Evolutionary conservation across 176 grass and related monocot species (phyloP).

Genomic region (Eleusine coracana): DNA sequence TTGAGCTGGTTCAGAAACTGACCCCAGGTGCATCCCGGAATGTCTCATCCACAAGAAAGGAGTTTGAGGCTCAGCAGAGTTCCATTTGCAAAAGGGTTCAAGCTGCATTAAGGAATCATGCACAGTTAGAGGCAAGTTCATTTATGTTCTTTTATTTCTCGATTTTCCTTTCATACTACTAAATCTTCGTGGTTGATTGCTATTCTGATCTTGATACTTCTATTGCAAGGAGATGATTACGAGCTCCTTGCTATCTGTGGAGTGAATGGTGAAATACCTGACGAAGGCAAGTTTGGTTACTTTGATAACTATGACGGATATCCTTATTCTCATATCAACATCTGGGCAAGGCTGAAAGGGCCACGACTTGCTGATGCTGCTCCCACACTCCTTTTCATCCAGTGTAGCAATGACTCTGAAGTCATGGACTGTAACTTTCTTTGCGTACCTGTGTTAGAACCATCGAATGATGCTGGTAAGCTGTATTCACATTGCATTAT

Average conservation of each 20-base stretch:
- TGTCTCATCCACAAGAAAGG: background rate
- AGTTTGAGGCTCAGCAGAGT: conserved; percentile 8
- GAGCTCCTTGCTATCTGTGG: conserved; percentile 6
- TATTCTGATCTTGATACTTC: background rate
- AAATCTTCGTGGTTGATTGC: no score
- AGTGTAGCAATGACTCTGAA: conserved; percentile 5
- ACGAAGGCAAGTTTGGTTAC: background rate
- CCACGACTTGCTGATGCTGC: background rate
- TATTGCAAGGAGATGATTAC: background rate
- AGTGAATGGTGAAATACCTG: conserved; percentile 6
- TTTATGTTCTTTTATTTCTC: background rate
- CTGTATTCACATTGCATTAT: background rate
- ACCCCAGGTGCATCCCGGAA: background rate
- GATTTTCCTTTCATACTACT: background rate
- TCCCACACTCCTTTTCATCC: conserved; percentile 1
- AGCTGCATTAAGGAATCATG: background rate
- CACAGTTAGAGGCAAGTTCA: conserved; percentile 10
- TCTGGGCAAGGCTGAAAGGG: conserved; percentile 7
- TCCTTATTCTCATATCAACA: conserved; percentile 7
- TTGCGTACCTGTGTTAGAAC: background rate
- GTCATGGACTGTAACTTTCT: background rate
- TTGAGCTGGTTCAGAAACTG: background rate
- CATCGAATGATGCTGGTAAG: conserved; percentile 19
- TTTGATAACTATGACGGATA: background rate
- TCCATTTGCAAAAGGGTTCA: background rate